Percentiles rank a stretch among this genome's conserved stretches.
Evolutionary conservation across 345 rosid genomes (phyloP).

Genomic region (Triadica sebifera): DNA sequence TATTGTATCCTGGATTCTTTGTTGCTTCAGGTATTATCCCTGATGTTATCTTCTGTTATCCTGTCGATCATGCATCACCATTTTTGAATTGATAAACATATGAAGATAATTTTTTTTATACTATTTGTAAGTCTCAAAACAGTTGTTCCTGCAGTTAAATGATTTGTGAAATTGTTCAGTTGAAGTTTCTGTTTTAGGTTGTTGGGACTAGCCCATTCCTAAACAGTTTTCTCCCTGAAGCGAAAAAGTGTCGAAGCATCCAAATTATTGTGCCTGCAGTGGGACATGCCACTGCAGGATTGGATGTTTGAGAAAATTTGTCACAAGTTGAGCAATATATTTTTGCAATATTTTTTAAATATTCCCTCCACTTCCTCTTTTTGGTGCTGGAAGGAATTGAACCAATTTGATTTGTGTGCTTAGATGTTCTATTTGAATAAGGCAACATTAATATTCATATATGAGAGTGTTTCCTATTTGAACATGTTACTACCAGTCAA

Average conservation of each 20-base stretch:
- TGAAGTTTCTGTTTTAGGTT: conserved; percentile 18
- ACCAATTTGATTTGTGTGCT: neutral
- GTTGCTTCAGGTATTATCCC: neutral
- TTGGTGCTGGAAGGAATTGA: neutral
- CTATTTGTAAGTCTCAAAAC: neutral
- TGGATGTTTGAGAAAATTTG: conserved; percentile 5
- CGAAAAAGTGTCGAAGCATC: conserved; percentile 6
- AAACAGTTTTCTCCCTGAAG: conserved; percentile 22
- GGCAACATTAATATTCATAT: no score
- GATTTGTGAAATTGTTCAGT: neutral
- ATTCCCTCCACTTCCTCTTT: neutral
- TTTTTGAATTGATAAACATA: no score
- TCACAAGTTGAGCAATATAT: no score
- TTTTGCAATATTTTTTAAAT: neutral
- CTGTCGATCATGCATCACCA: neutral
- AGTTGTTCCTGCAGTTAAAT: neutral
- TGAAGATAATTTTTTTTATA: neutral
- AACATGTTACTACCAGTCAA: no score
- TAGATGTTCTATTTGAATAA: neutral
- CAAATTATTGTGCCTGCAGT: neutral
- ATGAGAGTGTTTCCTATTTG: no score
- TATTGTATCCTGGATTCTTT: neutral
- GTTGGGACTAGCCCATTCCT: neutral
- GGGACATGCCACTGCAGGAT: neutral
- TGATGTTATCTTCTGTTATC: neutral